Percentiles rank a stretch among this genome's conserved stretches.
Evolutionary conservation across 192 early-diverging fungal genomes (phyloP).

Genomic region (Radiomyces spectabilis): DNA sequence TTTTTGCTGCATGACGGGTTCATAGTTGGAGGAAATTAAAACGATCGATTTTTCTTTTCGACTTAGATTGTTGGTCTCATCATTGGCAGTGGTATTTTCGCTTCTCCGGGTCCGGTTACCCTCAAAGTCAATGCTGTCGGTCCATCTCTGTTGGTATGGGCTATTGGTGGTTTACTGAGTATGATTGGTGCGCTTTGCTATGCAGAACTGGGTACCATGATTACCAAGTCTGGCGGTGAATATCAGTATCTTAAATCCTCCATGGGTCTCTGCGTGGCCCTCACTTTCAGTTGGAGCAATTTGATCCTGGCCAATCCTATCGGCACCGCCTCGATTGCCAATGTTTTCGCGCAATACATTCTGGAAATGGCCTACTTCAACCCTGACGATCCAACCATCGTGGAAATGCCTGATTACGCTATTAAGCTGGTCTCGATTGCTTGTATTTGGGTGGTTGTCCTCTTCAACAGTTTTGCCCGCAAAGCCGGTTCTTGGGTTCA

Average conservation of each 20-base stretch:
- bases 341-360: conserved; percentile 68
- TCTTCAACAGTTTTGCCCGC: conserved; percentile 34
- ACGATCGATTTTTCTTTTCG: too few species aligned
- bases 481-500: conserved; percentile 46
- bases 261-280: conserved; percentile 47
- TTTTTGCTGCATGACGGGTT: too few species aligned
- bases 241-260: conserved; percentile 69
- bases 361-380: conserved; percentile 41
- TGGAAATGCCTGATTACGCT: conserved; percentile 6
- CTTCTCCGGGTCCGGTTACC: conserved; percentile 68
- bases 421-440: conserved; percentile 19
- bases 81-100: conserved; percentile 76
- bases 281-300: conserved; percentile 51
- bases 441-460: conserved; percentile 21
- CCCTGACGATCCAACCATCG: not conserved
- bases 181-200: conserved; percentile 78
- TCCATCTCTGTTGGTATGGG: conserved; percentile 65
- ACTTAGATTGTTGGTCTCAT: conserved; percentile 58
- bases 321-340: conserved; percentile 40
- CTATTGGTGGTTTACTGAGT: conserved; percentile 60
- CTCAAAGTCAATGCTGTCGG: conserved; percentile 52
- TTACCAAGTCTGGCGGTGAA: conserved; percentile 78
- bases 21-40: too few species aligned
- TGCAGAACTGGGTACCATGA: conserved; percentile 83
- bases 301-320: conserved; percentile 42